Evolutionary conservation across 306 rosid species (phyloP), one percentile per base, ranked within the genome.

Genomic region (Datisca glomerata): DNA sequence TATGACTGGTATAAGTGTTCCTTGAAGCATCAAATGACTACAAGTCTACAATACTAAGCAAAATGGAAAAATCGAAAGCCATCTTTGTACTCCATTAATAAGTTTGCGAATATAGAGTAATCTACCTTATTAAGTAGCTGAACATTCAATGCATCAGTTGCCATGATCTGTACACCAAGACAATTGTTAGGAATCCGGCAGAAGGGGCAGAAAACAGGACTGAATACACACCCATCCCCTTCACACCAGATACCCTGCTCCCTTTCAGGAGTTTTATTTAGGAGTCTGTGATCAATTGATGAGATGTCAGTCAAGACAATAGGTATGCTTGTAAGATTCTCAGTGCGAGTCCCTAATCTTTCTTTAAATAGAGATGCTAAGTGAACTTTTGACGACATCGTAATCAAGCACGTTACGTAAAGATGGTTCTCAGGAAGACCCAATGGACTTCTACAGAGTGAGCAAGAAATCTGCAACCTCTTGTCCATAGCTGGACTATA

Each of bases 181-280:
- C 67, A 69, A 49, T 65, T 76, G 60, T 44, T 35, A 41, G 47
- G 24, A 18, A 42, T 63, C 45, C 40, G 43, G 68, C 97, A 87
- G 74, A 76, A 83, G 59, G 94, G 93, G 55, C 97, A 87, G 59
- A 71, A 65, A 42, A 83, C 47, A 42, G 68, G 31, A 36, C 68
- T 68, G 66, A 69, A 83, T 51, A 87, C 97, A 41, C 89, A 83
- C 24, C 97, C 97, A 58, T 82, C 97, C 61, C 79, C 81, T 45
- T 53, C 69, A 57, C 80, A 71, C 97, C 97, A 87, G 51, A 69
- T 61, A 32, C 89, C 80, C 52, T 58, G 70, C 33, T 70, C 79
- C 54, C 59, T 57, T 28, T 50, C 56, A 36, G 54, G 50, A 49
- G 52, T 60, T 50, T 68, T 58, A 36, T 51, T 53, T 34, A 41